A percentile compares a stretch with the other conserved stretches of the same genome.
phyloP scores from a whole-genome alignment of 345 rosid genomes.

The Arabis alpina region DNA sequence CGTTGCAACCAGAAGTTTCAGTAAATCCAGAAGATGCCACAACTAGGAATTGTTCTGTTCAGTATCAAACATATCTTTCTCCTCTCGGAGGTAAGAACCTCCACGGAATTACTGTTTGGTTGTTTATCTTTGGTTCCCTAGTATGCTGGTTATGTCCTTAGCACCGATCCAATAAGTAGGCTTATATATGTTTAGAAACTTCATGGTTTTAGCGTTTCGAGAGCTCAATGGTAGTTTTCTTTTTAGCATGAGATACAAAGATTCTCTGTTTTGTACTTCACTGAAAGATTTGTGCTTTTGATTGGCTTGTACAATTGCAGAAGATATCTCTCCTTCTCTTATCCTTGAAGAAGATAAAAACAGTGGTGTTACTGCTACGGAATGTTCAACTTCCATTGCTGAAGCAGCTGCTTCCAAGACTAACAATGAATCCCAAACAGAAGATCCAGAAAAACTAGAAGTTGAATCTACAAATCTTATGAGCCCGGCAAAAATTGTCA shows the following conservation, averaged over 20 bases:
- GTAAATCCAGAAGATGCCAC: constrained; percentile 27
- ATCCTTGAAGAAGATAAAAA: constrained; percentile 20
- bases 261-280: constrained; percentile 2
- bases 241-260: neutral
- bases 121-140: neutral
- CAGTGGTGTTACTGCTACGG: constrained; percentile 20
- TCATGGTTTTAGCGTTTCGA: constrained; percentile 11
- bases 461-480: constrained; percentile 25
- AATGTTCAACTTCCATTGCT: constrained; percentile 25
- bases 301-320: constrained; percentile 28
- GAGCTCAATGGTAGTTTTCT: neutral
- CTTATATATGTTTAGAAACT: constrained; percentile 9
- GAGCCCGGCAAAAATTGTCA: constrained; percentile 32
- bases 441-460: constrained; percentile 18
- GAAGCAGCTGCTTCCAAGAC: constrained; percentile 17
- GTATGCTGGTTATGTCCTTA: no score
- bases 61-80: constrained; percentile 52
- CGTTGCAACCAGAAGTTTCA: constrained; percentile 31
- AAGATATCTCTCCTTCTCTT: constrained; percentile 14
- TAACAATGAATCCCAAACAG: constrained; percentile 31
- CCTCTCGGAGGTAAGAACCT: constrained; percentile 64
- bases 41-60: constrained; percentile 44
- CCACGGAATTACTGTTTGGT: constrained; percentile 2
- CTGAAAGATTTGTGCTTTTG: constrained; percentile 12
- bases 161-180: neutral